Evolutionary conservation across 2,329 filamentous ascomycete genomes (phyloP).

Genomic region (Pseudomassariella vexata): DNA sequence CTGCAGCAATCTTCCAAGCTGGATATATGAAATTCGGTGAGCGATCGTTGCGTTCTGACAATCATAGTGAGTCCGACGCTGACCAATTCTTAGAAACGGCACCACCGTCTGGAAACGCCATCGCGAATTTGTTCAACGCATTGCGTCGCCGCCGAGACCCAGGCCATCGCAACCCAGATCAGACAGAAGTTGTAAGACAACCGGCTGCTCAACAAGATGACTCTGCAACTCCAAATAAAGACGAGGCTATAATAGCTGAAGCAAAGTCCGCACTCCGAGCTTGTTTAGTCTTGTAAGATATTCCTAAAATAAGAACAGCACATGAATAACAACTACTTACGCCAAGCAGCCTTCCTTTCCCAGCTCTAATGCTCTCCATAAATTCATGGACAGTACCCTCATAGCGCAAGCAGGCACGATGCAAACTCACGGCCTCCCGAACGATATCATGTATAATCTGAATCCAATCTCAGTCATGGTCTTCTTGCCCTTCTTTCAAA

Average conservation of each 20-base stretch:
- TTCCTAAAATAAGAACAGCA: too few relatives aligned
- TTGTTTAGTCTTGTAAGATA: conserved; percentile 4
- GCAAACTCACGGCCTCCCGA: conserved; percentile 61
- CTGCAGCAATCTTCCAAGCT: too few relatives aligned
- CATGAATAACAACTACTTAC: too few relatives aligned
- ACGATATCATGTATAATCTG: conserved; percentile 65
- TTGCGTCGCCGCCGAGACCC: too few relatives aligned
- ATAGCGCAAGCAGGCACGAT: conserved; percentile 54
- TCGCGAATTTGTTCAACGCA: too few relatives aligned
- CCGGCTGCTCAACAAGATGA: neutral
- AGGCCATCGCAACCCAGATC: too few relatives aligned
- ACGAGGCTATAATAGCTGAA: neutral
- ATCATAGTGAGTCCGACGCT: too few relatives aligned
- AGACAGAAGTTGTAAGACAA: neutral
- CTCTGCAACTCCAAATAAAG: neutral
- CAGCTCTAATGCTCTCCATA: conserved; percentile 26
- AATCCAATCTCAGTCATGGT: conserved; percentile 62
- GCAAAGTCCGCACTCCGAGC: neutral
- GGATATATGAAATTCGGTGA: too few relatives aligned
- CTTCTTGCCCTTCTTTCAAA: conserved; percentile 60
- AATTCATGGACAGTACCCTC: conserved; percentile 55
- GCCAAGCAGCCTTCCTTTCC: conserved; percentile 63
- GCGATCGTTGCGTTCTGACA: too few relatives aligned
- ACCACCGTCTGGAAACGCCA: too few relatives aligned
- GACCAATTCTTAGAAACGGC: too few relatives aligned